These are phyloP conservation scores for Pedinophyceae sp. DNA, from an alignment of 139 green algal genomes.

Conservation along the genomic window DNA sequence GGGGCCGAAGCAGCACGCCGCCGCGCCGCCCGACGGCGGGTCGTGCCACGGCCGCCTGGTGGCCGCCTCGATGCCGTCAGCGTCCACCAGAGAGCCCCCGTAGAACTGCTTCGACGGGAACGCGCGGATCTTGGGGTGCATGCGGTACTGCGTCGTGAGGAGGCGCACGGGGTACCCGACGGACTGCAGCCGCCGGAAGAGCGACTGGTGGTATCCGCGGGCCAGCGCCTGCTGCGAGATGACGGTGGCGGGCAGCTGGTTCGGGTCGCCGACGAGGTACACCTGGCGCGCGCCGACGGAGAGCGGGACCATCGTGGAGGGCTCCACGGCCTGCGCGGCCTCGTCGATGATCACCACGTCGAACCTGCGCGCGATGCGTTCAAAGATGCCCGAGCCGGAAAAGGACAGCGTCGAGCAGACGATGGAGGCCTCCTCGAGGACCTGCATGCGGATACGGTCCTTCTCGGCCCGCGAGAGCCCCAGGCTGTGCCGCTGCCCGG, in stretches of 20 bases:
- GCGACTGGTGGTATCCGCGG: slow-evolving; percentile 32
- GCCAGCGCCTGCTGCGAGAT: slow-evolving; percentile 32
- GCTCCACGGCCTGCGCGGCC: slow-evolving; percentile 64
- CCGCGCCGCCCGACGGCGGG: too few species aligned
- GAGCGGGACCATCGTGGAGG: slow-evolving; percentile 61
- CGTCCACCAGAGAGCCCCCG: slow-evolving; percentile 39
- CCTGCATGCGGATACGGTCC: slow-evolving; percentile 32
- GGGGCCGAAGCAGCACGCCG: slow-evolving; percentile 60
- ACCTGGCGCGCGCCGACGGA: slow-evolving; percentile 16
- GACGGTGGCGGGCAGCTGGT: slow-evolving; percentile 89
- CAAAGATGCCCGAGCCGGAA: slow-evolving; percentile 26
- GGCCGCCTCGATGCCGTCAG: slow-evolving; percentile 15
- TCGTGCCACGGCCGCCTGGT: slow-evolving; percentile 56
- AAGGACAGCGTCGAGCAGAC: slow-evolving; percentile 74
- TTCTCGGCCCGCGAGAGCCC: slow-evolving; percentile 16
- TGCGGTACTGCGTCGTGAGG: slow-evolving; percentile 73
- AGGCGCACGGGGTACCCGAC: slow-evolving; percentile 29
- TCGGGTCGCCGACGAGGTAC: slow-evolving; percentile 76
- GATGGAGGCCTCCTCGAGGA: slow-evolving; percentile 68
- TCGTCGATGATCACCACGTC: slow-evolving; percentile 82
- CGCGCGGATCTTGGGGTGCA: slow-evolving; percentile 72
- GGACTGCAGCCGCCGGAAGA: slow-evolving; percentile 59
- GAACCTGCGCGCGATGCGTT: slow-evolving; percentile 18
- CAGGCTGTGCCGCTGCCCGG: slow-evolving; percentile 6
- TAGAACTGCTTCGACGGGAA: slow-evolving; percentile 79